Base-by-base conservation (phyloP, 108 stramenopile genomes). In the Epithemia pelagica region DNA sequence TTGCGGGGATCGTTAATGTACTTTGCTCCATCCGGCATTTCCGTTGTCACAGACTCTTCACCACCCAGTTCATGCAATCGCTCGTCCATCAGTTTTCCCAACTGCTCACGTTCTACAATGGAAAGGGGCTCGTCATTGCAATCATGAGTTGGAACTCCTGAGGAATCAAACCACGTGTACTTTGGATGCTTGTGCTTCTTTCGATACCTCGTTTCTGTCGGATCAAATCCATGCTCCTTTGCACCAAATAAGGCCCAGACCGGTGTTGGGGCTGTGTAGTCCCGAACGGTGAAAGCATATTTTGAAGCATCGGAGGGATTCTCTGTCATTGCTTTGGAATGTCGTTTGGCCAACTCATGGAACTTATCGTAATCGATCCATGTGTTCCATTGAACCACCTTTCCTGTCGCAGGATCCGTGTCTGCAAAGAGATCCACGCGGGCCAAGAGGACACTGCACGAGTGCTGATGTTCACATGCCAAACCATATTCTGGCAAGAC, bases 301-400 rank as follows among this genome's bases (percentile, higher is more conserved):
- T 46, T 46, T 46, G 37, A 15, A 46, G 5, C 37, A 15, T 46
- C 37, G 25, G 84, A 62, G 18, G 84, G 85, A 75, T 90, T 82
- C 5, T 64, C 68, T 22, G 62, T 67, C 26, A 72, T 71, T n/a
- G 59, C 62, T 15, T 10, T 46, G 27, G 63, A 62, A 64, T 81
- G 71, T 37, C 64, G 69, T 28, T 52, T 64, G 22, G 80, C 83
- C 46, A 98, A 76, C 62, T 86, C 82, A 32, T 96, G 87, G 67
- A 95, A 98, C 62, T 81, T 84, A 30, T 87, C 87, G 68, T 98
- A 98, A 78, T 98, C 86, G 63, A 98, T 97, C 98, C 98, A 98
- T 3, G 98, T 97, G 56, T 77, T 78, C 98, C 98, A 98, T 69
- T 70, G 73, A 10, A 46, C 15, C 23, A 94, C 80, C 33, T 74